Conservation (phyloP, 352 stramenopile species). For the Saprolegnia parasitica region DNA sequence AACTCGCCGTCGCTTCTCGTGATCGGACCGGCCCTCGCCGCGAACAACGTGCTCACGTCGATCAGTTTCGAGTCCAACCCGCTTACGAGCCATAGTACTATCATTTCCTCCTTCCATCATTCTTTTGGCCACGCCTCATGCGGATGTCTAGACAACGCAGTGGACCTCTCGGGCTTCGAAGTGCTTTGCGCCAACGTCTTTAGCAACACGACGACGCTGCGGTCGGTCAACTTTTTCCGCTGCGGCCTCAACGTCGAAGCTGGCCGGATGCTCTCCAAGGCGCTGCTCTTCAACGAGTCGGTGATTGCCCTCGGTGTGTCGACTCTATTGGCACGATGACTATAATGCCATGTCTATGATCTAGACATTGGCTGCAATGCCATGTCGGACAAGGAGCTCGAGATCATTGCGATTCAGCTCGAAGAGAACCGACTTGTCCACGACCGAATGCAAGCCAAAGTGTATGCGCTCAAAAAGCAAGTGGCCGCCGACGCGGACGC, state of each 20-base stretch:
- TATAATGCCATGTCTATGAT: neutral
- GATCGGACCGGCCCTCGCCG: slow-evolving; percentile 39
- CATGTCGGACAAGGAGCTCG: slow-evolving; percentile 45
- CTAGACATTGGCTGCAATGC: slow-evolving; percentile 45
- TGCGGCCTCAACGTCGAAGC: slow-evolving; percentile 52
- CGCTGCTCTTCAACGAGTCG: slow-evolving; percentile 45
- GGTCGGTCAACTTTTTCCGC: slow-evolving; percentile 53
- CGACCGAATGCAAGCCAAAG: slow-evolving; percentile 12
- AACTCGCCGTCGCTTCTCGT: slow-evolving; percentile 37
- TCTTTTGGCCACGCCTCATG: too few relatives aligned
- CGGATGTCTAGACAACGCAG: slow-evolving; percentile 17
- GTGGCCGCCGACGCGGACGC: slow-evolving; percentile 4
- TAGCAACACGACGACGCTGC: slow-evolving; percentile 35
- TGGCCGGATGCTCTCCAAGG: slow-evolving; percentile 39
- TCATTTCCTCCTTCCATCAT: too few relatives aligned
- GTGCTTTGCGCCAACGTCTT: slow-evolving; percentile 10
- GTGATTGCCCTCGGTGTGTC: slow-evolving; percentile 39
- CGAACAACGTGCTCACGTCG: slow-evolving; percentile 48
- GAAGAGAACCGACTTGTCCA: slow-evolving; percentile 42
- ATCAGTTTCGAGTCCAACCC: slow-evolving; percentile 59
- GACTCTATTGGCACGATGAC: neutral
- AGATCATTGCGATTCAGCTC: slow-evolving; percentile 38
- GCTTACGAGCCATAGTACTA: slow-evolving; percentile 28
- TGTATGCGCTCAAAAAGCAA: neutral
- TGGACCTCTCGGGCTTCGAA: slow-evolving; percentile 17